Base-by-base conservation (phyloP, 352 stramenopile species). In the Phytophthora europaea region DNA sequence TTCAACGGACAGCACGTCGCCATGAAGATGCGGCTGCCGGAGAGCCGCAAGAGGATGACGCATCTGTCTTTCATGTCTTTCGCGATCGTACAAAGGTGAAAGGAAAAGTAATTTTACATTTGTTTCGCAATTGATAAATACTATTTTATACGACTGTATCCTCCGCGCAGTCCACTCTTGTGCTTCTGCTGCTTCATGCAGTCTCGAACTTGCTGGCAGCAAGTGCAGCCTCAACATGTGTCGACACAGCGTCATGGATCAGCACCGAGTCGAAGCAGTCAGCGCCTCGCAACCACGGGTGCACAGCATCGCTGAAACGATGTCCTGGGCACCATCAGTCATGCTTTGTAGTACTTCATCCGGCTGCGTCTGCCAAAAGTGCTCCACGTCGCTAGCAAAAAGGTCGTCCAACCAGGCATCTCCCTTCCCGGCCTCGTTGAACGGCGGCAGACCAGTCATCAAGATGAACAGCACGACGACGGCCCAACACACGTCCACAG, bases 391-490 rank as follows among this genome's bases (percentile, higher is more conserved):
- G 13, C 78, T 74, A 28, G 64, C 61, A 52, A 90, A 58, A 28
- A 94, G 72, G 59, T 74, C 82, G 67, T 90, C 79, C 76, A 90
- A 97, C 89, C 86, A 95, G 69, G 75, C 92, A 60, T 98, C 91
- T 47, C 82, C 90, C 23, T 73, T 73, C 16, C 81, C 66, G 15
- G 90, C 90, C 31, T 87, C 72, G 57, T 97, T 88, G 68, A 97
- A 98, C 28, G 94, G 94, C 28, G 93, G 92, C 66, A 96, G 87
- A 43, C 92, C 90, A 55, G 92, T 96, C 31, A 98, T 72, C 65
- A 98, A 81, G 72, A 98, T 97, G 75, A 98, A 98, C 9, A 98
- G 75, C 65, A 98, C 92, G 26, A 98, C 91, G 53, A 92, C 94
- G 2, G 88, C 82, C 0, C 89, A 94, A 93, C 94, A 98, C 16